Evolutionary conservation across 75 land plant species (phyloP).

Genomic region (Pinus albicaulis): DNA sequence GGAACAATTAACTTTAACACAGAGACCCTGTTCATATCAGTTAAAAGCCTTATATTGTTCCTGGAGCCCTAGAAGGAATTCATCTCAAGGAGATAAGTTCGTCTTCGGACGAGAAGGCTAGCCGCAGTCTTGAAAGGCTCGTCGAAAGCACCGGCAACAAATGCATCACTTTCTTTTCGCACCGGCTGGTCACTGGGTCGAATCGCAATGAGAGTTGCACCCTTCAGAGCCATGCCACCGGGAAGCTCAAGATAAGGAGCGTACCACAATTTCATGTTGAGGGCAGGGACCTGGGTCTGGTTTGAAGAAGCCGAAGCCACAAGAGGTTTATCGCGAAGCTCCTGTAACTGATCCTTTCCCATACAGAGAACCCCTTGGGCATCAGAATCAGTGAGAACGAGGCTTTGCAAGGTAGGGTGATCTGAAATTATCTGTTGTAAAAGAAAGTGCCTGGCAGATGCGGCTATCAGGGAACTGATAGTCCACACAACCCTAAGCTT

Average conservation of each 20-base stretch:
- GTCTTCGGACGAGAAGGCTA: conserved; percentile 15
- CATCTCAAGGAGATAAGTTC: conserved; percentile 45
- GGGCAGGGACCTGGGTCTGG: conserved; percentile 73
- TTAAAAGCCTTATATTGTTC: too few relatives aligned
- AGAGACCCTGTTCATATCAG: too few relatives aligned
- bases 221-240: conserved; percentile 53
- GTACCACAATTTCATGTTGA: conserved; percentile 87
- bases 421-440: conserved; percentile 51
- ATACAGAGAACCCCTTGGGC: conserved; percentile 56
- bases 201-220: conserved; percentile 81
- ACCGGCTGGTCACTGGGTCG: conserved; percentile 52
- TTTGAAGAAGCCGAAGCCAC: conserved; percentile 23
- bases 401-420: conserved; percentile 40
- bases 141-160: conserved; percentile 27
- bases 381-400: conserved; percentile 54
- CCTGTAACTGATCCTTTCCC: conserved; percentile 40
- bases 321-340: conserved; percentile 37
- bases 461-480: conserved; percentile 52
- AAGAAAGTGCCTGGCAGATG: conserved; percentile 55
- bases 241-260: conserved; percentile 65
- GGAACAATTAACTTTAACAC: too few relatives aligned
- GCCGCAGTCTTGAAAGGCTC: conserved; percentile 29
- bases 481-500: conserved; percentile 58
- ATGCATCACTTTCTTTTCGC: not conserved
- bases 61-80: conserved; percentile 32